These are phyloP conservation scores for Dactylellina leptospora DNA, from an alignment of 2,329 filamentous ascomycete genomes.

Conservation along the genomic window DNA sequence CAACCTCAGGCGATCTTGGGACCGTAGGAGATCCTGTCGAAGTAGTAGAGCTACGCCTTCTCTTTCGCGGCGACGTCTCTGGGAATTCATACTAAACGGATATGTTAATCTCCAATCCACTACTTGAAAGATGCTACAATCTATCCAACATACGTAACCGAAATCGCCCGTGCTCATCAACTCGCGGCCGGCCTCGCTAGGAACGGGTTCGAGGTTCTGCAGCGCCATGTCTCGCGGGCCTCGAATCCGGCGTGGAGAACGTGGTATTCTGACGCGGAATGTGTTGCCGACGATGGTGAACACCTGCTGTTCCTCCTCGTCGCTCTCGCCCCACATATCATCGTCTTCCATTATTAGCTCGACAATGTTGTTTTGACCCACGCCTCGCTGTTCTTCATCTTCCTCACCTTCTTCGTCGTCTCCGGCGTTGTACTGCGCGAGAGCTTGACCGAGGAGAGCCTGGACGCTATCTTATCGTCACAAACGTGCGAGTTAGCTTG, in stretches of 20 bases:
- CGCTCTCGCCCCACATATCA: conserved; percentile 58
- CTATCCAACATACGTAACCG: conserved; percentile 63
- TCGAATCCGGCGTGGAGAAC: conserved; percentile 60
- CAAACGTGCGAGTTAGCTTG: conserved; percentile 55
- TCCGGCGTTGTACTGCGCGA: conserved; percentile 29
- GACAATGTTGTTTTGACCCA: no score
- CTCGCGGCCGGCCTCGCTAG: conserved; percentile 76
- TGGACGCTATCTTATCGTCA: neutral
- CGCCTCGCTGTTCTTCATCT: neutral
- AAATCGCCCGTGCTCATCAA: conserved; percentile 86
- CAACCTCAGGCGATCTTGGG: neutral
- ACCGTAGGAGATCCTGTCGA: conserved; percentile 15
- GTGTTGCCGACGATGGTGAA: conserved; percentile 48
- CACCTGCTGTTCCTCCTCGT: conserved; percentile 58
- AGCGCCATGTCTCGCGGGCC: conserved; percentile 70
- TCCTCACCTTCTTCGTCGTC: conserved; percentile 58
- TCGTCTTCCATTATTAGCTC: conserved; percentile 45
- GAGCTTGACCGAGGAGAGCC: conserved; percentile 18
- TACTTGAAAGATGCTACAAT: no score
- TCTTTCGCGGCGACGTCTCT: conserved; percentile 14
- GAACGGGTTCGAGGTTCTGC: conserved; percentile 68
- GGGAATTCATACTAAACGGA: conserved; percentile 33
- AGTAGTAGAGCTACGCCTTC: conserved; percentile 31
- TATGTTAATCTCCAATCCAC: neutral
- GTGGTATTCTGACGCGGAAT: conserved; percentile 49